phyloP scores from a whole-genome alignment of 768 basidiomycete species.

The Candolleomyces aberdarensis region DNA sequence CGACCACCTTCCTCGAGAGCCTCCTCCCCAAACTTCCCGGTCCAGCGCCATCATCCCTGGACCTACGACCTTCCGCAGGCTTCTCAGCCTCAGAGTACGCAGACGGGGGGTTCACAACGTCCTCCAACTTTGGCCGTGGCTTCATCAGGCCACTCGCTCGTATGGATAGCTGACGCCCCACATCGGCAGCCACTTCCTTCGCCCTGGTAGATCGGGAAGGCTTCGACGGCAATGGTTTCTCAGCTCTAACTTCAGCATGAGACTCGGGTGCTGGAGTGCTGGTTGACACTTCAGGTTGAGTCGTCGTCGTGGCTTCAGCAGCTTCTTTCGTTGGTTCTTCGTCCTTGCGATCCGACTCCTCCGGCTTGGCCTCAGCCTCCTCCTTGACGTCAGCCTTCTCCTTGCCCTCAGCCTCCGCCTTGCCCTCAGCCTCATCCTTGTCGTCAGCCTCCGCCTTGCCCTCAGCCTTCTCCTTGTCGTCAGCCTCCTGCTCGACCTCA shows the following conservation, averaged over 20 bases:
- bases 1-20: slow-evolving; percentile 2
- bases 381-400: neutral
- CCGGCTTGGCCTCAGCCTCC: neutral
- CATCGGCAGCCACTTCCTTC: slow-evolving; percentile 2
- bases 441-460: neutral
- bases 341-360: neutral
- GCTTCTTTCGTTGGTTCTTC: neutral
- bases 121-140: slow-evolving; percentile 3
- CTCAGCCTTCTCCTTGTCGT: neutral
- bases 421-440: neutral
- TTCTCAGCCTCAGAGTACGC: neutral
- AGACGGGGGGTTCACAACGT: neutral
- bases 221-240: slow-evolving; percentile 9
- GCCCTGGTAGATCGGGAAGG: slow-evolving; percentile 2
- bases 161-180: slow-evolving; percentile 4
- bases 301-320: neutral
- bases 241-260: neutral
- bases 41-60: neutral
- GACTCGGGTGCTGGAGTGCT: neutral
- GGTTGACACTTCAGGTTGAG: neutral
- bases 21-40: neutral
- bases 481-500: neutral
- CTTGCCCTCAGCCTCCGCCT: neutral
- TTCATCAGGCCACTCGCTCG: slow-evolving; percentile 2
- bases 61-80: neutral